Evolutionary conservation across 768 basidiomycete species (phyloP).

Genomic region (Cystofilobasidium capitatum): DNA sequence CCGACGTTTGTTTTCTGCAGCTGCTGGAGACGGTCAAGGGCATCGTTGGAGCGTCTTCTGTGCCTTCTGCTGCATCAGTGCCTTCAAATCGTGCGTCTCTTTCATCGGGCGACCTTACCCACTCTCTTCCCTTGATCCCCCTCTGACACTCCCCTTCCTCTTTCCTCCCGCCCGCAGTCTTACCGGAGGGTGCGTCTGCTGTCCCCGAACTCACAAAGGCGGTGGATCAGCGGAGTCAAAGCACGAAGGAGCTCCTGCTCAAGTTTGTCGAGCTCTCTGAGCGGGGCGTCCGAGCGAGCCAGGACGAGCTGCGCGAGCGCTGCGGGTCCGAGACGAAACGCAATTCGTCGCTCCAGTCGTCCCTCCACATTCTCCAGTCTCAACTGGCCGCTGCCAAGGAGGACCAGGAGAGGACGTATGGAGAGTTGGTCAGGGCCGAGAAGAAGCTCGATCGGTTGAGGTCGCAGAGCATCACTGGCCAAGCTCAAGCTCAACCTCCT

Average conservation of each 20-base stretch:
- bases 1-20: constrained; percentile 40
- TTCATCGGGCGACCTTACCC: background rate
- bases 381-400: constrained; percentile 27
- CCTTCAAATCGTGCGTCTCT: background rate
- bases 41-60: constrained; percentile 48
- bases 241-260: constrained; percentile 20
- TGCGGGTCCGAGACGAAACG: constrained; percentile 42
- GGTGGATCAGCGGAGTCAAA: constrained; percentile 19
- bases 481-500: background rate
- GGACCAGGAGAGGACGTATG: constrained; percentile 29
- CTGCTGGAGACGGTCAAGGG: constrained; percentile 58
- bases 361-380: constrained; percentile 29
- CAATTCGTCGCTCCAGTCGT: constrained; percentile 27
- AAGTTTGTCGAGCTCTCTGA: constrained; percentile 25
- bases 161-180: background rate
- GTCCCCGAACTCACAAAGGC: constrained; percentile 16
- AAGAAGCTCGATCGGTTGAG: constrained; percentile 31
- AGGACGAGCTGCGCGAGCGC: constrained; percentile 33
- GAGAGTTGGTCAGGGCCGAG: constrained; percentile 31
- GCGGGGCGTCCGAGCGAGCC: constrained; percentile 18
- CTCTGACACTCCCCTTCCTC: background rate
- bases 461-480: constrained; percentile 28
- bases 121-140: background rate
- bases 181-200: background rate
- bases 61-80: constrained; percentile 40